A percentile compares a stretch with the other conserved stretches of the same genome.
These are phyloP conservation scores for Monosporascus sp. DNA, from an alignment of 2,329 filamentous ascomycete species.

Conservation along the genomic window DNA sequence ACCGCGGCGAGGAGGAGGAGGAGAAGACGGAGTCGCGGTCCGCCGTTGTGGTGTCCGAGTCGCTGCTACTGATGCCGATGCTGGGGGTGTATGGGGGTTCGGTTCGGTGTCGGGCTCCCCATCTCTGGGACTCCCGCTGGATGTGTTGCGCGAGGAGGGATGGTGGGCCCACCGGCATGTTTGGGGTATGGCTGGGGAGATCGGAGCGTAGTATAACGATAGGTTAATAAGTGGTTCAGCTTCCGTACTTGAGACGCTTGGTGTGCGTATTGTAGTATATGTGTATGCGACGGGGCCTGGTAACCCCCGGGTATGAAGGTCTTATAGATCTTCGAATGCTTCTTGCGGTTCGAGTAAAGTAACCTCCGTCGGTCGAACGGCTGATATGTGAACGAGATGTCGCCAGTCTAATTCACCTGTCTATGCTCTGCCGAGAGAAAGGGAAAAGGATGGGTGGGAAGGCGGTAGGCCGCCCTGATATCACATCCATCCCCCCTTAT, in stretches of 20 bases:
- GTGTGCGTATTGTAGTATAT: too few species aligned
- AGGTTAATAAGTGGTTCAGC: too few species aligned
- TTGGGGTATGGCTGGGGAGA: not conserved
- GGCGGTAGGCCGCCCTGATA: not conserved
- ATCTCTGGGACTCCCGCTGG: not conserved
- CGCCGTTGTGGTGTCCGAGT: not conserved
- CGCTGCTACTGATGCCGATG: not conserved
- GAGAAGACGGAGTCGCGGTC: slow-evolving; percentile 17
- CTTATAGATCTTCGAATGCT: too few species aligned
- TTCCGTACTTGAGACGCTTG: too few species aligned
- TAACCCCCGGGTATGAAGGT: too few species aligned
- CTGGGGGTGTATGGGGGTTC: not conserved
- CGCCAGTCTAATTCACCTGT: too few species aligned
- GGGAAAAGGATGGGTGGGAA: not conserved
- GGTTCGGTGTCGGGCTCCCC: not conserved
- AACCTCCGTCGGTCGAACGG: too few species aligned
- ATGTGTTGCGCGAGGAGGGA: not conserved
- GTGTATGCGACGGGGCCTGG: too few species aligned
- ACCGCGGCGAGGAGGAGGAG: not conserved
- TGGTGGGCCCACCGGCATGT: not conserved
- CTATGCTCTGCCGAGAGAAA: not conserved
- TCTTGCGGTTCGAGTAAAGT: too few species aligned
- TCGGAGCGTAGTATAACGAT: too few species aligned
- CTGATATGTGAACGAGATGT: too few species aligned
- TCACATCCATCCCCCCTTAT: not conserved